These are phyloP conservation scores for Exophiala sp. DNA, from an alignment of 2,329 filamentous ascomycete species.

Conservation along the genomic window DNA sequence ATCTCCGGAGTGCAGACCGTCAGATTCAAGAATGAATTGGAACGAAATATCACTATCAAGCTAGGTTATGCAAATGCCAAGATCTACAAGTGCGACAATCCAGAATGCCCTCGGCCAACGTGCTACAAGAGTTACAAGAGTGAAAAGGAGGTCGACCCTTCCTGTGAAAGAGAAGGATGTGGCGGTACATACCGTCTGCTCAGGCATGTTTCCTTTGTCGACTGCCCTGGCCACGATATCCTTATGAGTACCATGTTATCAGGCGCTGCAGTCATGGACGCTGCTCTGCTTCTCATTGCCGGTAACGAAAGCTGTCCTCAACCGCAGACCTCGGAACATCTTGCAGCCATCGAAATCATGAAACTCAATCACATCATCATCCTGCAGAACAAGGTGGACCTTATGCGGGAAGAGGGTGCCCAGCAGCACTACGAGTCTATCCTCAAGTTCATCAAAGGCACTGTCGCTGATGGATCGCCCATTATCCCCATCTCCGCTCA, in stretches of 20 bases:
- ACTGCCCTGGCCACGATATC: constrained; percentile 99
- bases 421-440: constrained; percentile 95
- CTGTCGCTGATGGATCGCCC: constrained; percentile 88
- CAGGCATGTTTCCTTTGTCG: constrained; percentile 95
- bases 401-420: constrained; percentile 95
- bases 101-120: constrained; percentile 83
- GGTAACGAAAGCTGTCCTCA: constrained; percentile 98
- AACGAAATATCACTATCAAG: constrained; percentile 99
- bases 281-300: constrained; percentile 89
- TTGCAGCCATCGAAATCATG: constrained; percentile 99
- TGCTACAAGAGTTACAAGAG: constrained; percentile 98
- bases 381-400: constrained; percentile 97
- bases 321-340: constrained; percentile 96
- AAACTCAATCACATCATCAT: constrained; percentile 99
- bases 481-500: constrained; percentile 97
- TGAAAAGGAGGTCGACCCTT: constrained; percentile 96
- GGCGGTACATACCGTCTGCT: constrained; percentile 80
- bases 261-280: constrained; percentile 98
- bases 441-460: constrained; percentile 96
- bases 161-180: constrained; percentile 92
- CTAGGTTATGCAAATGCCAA: constrained; percentile 99
- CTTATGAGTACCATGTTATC: constrained; percentile 99
- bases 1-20: constrained; percentile 99
- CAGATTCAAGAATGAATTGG: constrained; percentile 98
- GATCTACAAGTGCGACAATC: constrained; percentile 97